Base-by-base conservation (phyloP, 208 protist species). In the Crithidia sp. region DNA sequence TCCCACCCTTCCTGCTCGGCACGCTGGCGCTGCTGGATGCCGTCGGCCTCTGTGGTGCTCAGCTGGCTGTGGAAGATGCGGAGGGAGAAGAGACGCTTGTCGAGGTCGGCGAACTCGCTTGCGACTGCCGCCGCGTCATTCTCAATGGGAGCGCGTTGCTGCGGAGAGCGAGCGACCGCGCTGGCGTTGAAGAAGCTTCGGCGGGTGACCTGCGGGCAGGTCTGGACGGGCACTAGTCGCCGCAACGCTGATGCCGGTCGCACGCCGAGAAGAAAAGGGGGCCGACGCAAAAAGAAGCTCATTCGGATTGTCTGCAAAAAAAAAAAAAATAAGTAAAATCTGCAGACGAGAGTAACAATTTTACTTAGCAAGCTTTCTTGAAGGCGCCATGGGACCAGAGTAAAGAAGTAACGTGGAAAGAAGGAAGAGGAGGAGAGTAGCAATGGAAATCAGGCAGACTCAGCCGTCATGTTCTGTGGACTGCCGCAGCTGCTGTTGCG, bases 1-100 rank as follows among this genome's bases (percentile, higher is more conserved):
- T 67, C 45, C 91, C 91, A 95, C 7, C 83, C 91, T 56, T 91
- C 79, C 2, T 41, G 40, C 56, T 77, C 79, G 2, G 86, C 16
- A n/a, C 52, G 47, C 3, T 67, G 49, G 28, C 68, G 44, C 40
- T 77, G 28, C 28, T 60, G 4, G 54, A 61, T 28, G 40, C 16
- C 7, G 19, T 61, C 37, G 39, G 19, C 52, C n/a, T 39, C 53
- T 4, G 10, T 7, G 16, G 17, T 13, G 39, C 16, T 36, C 7
- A 43, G 4, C 5, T 50, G 6, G 7, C 40, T 37, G 70, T 83
- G 75, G 52, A 67, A 79, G 7, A 57, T 50, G 19, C 76, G 40
- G 12, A 84, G 55, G 0, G 80, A 84, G 40, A 62, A 78, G 44
- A 82, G 64, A 8, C 61, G 71, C 14, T 65, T 41, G 16, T 45